phyloP scores from a whole-genome alignment of 441 rosid genomes.

The Corymbia citriodora region DNA sequence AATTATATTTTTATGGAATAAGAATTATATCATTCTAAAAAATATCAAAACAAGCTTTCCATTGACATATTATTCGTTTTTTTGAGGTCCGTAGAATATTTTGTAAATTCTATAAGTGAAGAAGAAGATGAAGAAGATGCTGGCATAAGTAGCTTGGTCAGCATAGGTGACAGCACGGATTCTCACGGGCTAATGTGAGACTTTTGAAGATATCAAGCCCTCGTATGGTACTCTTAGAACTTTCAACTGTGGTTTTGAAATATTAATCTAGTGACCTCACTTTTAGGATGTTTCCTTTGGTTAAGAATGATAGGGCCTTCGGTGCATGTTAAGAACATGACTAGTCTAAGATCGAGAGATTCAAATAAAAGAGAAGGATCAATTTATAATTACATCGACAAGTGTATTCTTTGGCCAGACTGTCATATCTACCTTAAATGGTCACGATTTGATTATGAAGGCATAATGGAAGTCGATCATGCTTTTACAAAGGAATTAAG shows the following conservation, averaged over 20 bases:
- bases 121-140: background rate
- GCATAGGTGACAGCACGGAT: background rate
- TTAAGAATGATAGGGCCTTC: background rate
- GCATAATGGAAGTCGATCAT: background rate
- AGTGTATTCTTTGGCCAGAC: background rate
- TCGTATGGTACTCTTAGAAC: background rate
- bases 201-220: background rate
- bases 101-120: background rate
- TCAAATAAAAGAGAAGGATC: background rate
- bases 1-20: background rate
- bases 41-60: background rate
- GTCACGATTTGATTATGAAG: background rate
- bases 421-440: background rate
- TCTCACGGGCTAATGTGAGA: background rate
- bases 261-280: background rate
- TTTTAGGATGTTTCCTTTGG: background rate
- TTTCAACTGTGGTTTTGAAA: background rate
- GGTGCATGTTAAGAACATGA: background rate
- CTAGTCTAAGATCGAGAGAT: background rate
- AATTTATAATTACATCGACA: background rate
- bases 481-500: background rate
- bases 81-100: background rate
- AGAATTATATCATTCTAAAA: background rate
- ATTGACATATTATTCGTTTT: background rate
- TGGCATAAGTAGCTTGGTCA: background rate